A percentile compares a stretch with the other conserved stretches of the same genome.
Conservation (phyloP, 306 rosid genomes). For the Datisca glomerata region DNA sequence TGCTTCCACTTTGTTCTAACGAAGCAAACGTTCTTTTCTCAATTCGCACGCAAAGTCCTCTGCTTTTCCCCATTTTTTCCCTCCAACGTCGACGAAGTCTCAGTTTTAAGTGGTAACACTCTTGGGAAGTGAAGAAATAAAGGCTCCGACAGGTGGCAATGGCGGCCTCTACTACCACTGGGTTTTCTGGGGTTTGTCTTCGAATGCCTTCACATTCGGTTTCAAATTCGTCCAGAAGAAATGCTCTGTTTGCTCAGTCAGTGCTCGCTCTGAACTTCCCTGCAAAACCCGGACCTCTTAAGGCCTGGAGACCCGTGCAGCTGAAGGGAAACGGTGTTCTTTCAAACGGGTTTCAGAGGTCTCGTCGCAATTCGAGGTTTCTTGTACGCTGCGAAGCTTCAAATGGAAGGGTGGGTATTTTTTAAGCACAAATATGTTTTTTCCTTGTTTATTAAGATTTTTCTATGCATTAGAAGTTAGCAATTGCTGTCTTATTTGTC, state of each 20-base stretch:
- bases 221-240: constrained; percentile 22
- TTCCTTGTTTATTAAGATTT: neutral
- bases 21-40: constrained; percentile 10
- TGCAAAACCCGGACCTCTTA: constrained; percentile 22
- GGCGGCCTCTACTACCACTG: too few species aligned
- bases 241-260: constrained; percentile 22
- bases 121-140: too few species aligned
- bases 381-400: constrained; percentile 53
- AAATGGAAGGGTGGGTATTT: constrained; percentile 55
- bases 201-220: constrained; percentile 23
- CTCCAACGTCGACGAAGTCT: neutral
- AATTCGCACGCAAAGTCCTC: constrained; percentile 17
- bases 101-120: neutral
- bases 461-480: too few species aligned
- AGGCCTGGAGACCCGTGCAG: constrained; percentile 20
- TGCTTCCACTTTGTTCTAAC: too few species aligned
- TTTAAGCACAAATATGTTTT: neutral
- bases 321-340: constrained; percentile 24
- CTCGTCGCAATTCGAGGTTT: constrained; percentile 21
- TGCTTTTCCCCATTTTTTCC: neutral
- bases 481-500: too few species aligned
- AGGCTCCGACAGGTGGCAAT: constrained; percentile 22
- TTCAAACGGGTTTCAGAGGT: constrained; percentile 22
- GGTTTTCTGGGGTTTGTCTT: constrained; percentile 24
- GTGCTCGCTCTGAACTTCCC: constrained; percentile 23